These are phyloP conservation scores for Sporothrix globosa DNA, from an alignment of 2,329 filamentous ascomycete genomes.

Conservation along the genomic window DNA sequence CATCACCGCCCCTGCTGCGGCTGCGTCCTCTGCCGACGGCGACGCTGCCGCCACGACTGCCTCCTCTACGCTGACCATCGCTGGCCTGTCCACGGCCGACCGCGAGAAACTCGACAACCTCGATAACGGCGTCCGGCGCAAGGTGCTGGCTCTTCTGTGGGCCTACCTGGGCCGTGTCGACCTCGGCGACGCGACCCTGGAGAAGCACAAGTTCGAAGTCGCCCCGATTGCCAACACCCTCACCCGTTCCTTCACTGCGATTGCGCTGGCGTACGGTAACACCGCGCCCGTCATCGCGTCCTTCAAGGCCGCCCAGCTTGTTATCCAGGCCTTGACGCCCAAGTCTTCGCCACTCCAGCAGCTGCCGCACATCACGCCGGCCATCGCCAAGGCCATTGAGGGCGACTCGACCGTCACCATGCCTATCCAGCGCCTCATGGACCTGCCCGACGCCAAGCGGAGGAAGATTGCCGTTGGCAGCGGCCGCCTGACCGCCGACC, in stretches of 20 bases:
- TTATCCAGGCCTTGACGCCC: slow-evolving; percentile 88
- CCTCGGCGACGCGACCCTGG: slow-evolving; percentile 74
- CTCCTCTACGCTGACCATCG: slow-evolving; percentile 19
- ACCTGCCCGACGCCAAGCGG: slow-evolving; percentile 73
- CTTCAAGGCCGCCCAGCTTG: slow-evolving; percentile 78
- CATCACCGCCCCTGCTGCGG: slow-evolving; percentile 66
- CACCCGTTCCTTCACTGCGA: slow-evolving; percentile 83
- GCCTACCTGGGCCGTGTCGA: slow-evolving; percentile 90
- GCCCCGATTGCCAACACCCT: slow-evolving; percentile 83
- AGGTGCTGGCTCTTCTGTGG: slow-evolving; percentile 89
- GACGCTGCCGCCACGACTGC: slow-evolving; percentile 40
- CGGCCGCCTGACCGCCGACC: slow-evolving; percentile 69
- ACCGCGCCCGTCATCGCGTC: slow-evolving; percentile 80
- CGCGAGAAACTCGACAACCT: slow-evolving; percentile 75
- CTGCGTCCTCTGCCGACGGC: slow-evolving; percentile 39
- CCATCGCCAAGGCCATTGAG: slow-evolving; percentile 68
- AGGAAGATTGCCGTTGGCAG: slow-evolving; percentile 71
- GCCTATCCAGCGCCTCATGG: slow-evolving; percentile 86
- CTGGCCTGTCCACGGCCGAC: slow-evolving; percentile 71
- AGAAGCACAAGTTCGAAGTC: slow-evolving; percentile 85
- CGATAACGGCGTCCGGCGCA: slow-evolving; percentile 78
- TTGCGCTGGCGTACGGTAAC: slow-evolving; percentile 84
- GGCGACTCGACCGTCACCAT: slow-evolving; percentile 74
- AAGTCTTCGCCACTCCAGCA: slow-evolving; percentile 86
- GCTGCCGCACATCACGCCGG: slow-evolving; percentile 80